Evolutionary conservation across 1,284 basidiomycete species (phyloP).

Genomic region (Ustilago vetiveriae): DNA sequence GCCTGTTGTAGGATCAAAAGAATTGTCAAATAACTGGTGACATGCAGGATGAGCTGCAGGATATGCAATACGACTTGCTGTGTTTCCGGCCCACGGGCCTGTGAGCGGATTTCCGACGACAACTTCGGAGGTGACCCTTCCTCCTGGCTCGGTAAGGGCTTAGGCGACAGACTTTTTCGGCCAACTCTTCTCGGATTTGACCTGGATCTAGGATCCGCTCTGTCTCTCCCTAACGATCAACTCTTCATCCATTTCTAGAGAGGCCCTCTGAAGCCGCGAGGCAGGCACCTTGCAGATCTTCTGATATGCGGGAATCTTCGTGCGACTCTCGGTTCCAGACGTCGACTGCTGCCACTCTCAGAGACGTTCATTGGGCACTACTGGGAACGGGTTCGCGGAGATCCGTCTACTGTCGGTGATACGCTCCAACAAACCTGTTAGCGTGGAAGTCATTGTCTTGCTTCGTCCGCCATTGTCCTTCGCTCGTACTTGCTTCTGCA

Average conservation of each 20-base stretch:
- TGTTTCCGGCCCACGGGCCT: not conserved
- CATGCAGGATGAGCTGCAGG: constrained; percentile 2
- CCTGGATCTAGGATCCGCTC: not conserved
- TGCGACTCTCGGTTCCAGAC: too few species aligned
- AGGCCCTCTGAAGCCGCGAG: too few species aligned
- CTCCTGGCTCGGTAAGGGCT: not conserved
- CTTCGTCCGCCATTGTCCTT: too few species aligned
- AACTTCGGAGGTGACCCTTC: not conserved
- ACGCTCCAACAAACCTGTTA: too few species aligned
- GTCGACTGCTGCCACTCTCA: too few species aligned
- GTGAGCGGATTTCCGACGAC: constrained; percentile 2
- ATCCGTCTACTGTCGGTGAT: not conserved
- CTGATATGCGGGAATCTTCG: too few species aligned
- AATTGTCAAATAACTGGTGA: not conserved
- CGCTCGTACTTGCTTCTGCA: too few species aligned
- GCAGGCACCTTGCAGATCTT: too few species aligned
- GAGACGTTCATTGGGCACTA: too few species aligned
- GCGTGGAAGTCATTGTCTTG: not conserved
- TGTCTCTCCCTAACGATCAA: not conserved
- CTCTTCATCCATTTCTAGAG: too few species aligned
- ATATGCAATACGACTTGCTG: not conserved
- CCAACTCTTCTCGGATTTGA: not conserved
- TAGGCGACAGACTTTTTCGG: not conserved
- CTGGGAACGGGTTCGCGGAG: not conserved
- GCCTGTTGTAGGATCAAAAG: too few species aligned